These are phyloP conservation scores for Hamamelis virginiana DNA, from an alignment of 164 flowering plant genomes.

Conservation along the genomic window DNA sequence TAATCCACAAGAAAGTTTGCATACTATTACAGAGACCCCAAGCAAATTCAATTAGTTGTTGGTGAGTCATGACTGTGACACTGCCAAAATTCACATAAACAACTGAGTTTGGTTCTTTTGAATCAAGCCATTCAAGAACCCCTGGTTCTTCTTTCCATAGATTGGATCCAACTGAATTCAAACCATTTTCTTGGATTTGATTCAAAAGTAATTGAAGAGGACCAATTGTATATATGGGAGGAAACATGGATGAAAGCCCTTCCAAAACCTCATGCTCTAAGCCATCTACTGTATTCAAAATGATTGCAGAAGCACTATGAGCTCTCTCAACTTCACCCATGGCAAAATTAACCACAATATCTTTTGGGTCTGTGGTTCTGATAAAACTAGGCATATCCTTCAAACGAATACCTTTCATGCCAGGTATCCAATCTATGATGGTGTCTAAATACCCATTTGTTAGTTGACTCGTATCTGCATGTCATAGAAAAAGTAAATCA, in stretches of 20 bases:
- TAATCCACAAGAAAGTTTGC: constrained; percentile 45
- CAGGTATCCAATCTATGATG: constrained; percentile 11
- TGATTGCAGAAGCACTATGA: constrained; percentile 30
- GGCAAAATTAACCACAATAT: constrained; percentile 34
- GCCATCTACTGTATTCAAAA: constrained; percentile 40
- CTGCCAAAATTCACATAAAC: too few species aligned
- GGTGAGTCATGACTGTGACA: constrained; percentile 37
- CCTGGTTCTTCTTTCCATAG: constrained; percentile 47
- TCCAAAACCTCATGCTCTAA: constrained; percentile 28
- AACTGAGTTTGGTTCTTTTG: too few species aligned
- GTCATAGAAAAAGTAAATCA: neutral
- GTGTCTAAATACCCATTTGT: constrained; percentile 34
- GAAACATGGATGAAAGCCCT: constrained; percentile 19
- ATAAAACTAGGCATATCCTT: constrained; percentile 26
- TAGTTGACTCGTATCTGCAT: constrained; percentile 25
- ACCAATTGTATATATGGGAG: too few species aligned
- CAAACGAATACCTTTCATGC: constrained; percentile 21
- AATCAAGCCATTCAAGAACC: constrained; percentile 57
- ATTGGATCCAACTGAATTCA: constrained; percentile 25
- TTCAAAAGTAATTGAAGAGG: too few species aligned
- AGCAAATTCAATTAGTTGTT: constrained; percentile 43
- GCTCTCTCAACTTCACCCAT: too few species aligned
- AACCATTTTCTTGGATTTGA: neutral
- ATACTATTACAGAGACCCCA: constrained; percentile 57
- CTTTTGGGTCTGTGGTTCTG: constrained; percentile 34